Base-by-base conservation (phyloP, 495 filamentous ascomycete species). In the Rhypophila decipiens region DNA sequence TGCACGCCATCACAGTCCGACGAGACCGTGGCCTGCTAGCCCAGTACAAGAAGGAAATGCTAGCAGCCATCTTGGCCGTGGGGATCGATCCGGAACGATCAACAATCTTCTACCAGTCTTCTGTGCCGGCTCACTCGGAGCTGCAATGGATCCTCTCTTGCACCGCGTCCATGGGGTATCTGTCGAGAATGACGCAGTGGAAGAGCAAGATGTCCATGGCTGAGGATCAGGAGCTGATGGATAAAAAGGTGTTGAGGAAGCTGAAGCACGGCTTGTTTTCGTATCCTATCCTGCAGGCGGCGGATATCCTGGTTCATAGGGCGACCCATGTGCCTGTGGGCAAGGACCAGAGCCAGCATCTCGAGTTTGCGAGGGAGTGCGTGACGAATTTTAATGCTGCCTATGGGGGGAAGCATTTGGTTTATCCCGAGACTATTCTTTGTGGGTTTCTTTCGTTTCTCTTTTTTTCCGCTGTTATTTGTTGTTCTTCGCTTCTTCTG, bases 181-280 rank as follows among this genome's bases (percentile, higher is more conserved):
- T 98, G 24, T 83, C 80, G 2, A 77, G 94, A 10, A 98, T 98
- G 94, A 97, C 93, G 34, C 91, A 96, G 68, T 97, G 90, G 90
- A 98, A 97, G 87, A 86, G 77, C 63, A 93, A 93, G 65, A 66
- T 89, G 10, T 64, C 76, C 19, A 55, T 84, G 21, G 61, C 76
- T 5, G 73, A 83, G 9, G 71, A 83, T 34, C 60, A 71, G 1
- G 72, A 66, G 2, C 62, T 79, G 2, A 60, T 84, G 1, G 66
- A 82, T 37, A 65, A 74, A 2, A 60, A 62, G 3, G 72, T 74
- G 38, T 79, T 74, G 45, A 60, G 70, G 9, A 76, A 76, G 33
- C 69, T 94, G 44, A 90, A 90, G 58, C 76, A 95, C 11, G 94
- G 93, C n/a, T 75, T 98, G 5, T 95, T 96, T 70, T 93, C 89